Evolutionary conservation across 2,329 filamentous ascomycete genomes (phyloP).

Genomic region (Ophiocordyceps polyrhachis-furcata): DNA sequence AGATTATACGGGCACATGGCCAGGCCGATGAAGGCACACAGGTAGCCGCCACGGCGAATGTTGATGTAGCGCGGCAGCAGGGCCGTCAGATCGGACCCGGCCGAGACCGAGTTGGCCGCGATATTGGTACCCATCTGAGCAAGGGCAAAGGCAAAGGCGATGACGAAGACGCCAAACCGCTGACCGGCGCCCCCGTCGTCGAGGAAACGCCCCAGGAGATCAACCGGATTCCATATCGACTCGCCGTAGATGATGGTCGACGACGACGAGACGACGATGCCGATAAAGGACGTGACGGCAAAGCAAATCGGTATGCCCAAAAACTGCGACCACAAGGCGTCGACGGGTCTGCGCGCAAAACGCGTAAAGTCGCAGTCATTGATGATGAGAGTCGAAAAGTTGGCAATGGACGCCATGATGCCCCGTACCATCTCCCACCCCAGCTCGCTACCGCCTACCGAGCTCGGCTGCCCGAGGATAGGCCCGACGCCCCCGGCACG

Average conservation of each 20-base stretch:
- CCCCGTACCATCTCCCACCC: slow-evolving; percentile 72
- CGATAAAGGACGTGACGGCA: slow-evolving; percentile 67
- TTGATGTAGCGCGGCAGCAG: slow-evolving; percentile 63
- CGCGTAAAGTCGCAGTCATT: slow-evolving; percentile 73
- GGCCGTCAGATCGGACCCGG: slow-evolving; percentile 67
- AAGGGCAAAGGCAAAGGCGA: slow-evolving; percentile 50
- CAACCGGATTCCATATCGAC: slow-evolving; percentile 56
- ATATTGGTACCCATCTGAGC: slow-evolving; percentile 79
- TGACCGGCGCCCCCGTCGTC: slow-evolving; percentile 48
- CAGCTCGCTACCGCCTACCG: slow-evolving; percentile 45
- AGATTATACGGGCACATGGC: slow-evolving; percentile 80
- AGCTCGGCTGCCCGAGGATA: slow-evolving; percentile 52
- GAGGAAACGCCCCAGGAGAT: slow-evolving; percentile 47
- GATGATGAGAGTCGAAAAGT: slow-evolving; percentile 74
- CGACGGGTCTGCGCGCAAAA: slow-evolving; percentile 57
- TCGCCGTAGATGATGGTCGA: slow-evolving; percentile 48
- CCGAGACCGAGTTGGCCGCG: slow-evolving; percentile 69
- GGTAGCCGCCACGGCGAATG: slow-evolving; percentile 73
- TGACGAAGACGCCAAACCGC: slow-evolving; percentile 59
- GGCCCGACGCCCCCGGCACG: slow-evolving; percentile 69
- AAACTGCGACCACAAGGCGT: slow-evolving; percentile 68
- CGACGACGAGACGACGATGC: slow-evolving; percentile 59
- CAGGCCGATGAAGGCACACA: slow-evolving; percentile 62
- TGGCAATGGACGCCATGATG: slow-evolving; percentile 77
- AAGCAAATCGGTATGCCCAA: slow-evolving; percentile 55